A percentile compares a stretch with the other conserved stretches of the same genome.
Evolutionary conservation across 192 early-diverging fungal species (phyloP).

Genomic region (Podila epigama): DNA sequence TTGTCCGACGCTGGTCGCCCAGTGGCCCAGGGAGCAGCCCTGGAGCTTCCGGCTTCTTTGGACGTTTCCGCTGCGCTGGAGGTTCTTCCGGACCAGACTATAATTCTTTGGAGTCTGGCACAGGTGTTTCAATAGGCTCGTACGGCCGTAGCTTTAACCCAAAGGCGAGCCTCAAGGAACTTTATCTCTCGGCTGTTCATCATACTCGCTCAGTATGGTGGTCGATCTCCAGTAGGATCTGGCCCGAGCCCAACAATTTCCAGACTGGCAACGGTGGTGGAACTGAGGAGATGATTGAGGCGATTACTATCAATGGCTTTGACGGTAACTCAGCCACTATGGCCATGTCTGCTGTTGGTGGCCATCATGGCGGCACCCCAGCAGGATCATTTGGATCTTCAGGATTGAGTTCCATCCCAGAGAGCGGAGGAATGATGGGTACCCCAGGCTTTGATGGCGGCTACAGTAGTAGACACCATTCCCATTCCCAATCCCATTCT

Average conservation of each 20-base stretch:
- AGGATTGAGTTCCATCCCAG: slow-evolving; percentile 29
- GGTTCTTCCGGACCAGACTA: slow-evolving; percentile 27
- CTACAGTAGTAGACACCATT: no score
- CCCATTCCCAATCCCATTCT: slow-evolving; percentile 28
- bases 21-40: slow-evolving; percentile 10
- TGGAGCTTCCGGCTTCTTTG: slow-evolving; percentile 21
- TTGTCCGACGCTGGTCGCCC: slow-evolving; percentile 13
- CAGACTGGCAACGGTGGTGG: not conserved
- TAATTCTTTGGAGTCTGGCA: slow-evolving; percentile 39
- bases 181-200: slow-evolving; percentile 38
- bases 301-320: slow-evolving; percentile 35
- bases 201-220: slow-evolving; percentile 39
- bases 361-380: slow-evolving; percentile 26
- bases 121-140: slow-evolving; percentile 3
- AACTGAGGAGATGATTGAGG: slow-evolving; percentile 26
- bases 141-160: slow-evolving; percentile 30
- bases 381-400: slow-evolving; percentile 27
- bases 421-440: not conserved
- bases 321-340: slow-evolving; percentile 19
- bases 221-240: slow-evolving; percentile 30
- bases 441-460: slow-evolving; percentile 8
- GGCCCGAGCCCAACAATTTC: slow-evolving; percentile 34
- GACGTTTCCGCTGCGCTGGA: slow-evolving; percentile 21
- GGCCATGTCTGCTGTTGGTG: slow-evolving; percentile 2
- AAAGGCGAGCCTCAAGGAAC: slow-evolving; percentile 25